Evolutionary conservation across 1,284 basidiomycete species (phyloP), one percentile per base, ranked within the genome.

Genomic region (Dichomitus squalens): DNA sequence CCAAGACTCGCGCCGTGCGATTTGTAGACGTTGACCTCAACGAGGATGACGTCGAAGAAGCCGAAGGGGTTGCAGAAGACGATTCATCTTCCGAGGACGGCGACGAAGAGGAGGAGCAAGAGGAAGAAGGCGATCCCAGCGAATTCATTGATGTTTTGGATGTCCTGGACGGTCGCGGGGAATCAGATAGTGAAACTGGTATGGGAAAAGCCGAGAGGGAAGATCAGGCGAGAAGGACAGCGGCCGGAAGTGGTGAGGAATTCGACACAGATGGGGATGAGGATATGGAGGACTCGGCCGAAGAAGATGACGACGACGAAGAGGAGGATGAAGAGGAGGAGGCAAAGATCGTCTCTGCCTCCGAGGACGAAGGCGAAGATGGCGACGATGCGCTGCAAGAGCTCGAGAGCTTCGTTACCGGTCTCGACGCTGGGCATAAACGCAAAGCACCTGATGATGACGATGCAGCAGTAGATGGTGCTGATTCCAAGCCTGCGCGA

Each of bases 371-470:
- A 23, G 85, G 83, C 9, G 76, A 75, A 18, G 79, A 78, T 9
- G 55, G 60, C 20, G 79, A 81, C 5, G 81, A 80, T 48, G 88
- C 86, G 1, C 76, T 94, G 4, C 82, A 86, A 35, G 80, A 84
- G 35, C 84, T 96, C 2, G 84, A 87, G 59, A 77, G 74, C 7
- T 92, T 93, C 64, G 85, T 96, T 46, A 81, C 85, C 2, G 77
- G 73, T n/a, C 84, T 96, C 52, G 85, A 89, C 57, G 71, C 81
- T 0, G 74, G 82, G 14, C 83, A 82, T 64, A 95, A 96, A 74
- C 85, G 93, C 58, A 93, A 93, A 72, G 81, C 82, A 0, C 70
- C 76, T 11, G 74, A 76, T 36, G 69, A 69, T 23, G 66, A 68
- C n/a, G 70, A 71, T 16, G 65, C 61, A 44, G 52, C 71, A 5